These are phyloP conservation scores for Alternaria sp. DNA, from an alignment of 2,329 filamentous ascomycete genomes.

Conservation along the genomic window DNA sequence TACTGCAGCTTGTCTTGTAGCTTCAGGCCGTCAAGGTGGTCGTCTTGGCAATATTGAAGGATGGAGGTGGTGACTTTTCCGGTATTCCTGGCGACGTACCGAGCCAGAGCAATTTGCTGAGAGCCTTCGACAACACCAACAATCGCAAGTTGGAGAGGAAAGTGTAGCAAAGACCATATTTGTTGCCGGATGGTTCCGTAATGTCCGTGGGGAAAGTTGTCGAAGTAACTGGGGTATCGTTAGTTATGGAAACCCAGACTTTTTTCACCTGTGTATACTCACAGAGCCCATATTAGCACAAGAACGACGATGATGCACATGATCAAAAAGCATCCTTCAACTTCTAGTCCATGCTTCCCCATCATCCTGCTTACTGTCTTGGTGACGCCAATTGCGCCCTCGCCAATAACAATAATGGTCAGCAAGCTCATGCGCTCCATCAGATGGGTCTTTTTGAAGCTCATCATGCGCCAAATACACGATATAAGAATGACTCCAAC, in stretches of 20 bases:
- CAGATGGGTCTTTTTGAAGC: slow-evolving; percentile 69
- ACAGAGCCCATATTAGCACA: slow-evolving; percentile 68
- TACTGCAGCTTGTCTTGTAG: slow-evolving; percentile 39
- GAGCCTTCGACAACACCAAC: slow-evolving; percentile 71
- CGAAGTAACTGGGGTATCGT: slow-evolving; percentile 57
- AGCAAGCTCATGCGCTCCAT: slow-evolving; percentile 71
- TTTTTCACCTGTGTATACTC: neutral
- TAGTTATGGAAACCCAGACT: neutral
- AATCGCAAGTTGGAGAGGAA: slow-evolving; percentile 70
- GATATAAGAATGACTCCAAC: slow-evolving; percentile 63
- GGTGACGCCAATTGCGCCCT: slow-evolving; percentile 70
- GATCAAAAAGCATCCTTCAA: slow-evolving; percentile 46
- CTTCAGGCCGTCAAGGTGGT: slow-evolving; percentile 42
- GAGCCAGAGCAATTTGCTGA: slow-evolving; percentile 64
- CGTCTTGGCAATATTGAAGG: slow-evolving; percentile 46
- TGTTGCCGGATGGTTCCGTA: slow-evolving; percentile 67
- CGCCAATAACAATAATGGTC: slow-evolving; percentile 72
- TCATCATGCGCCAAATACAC: slow-evolving; percentile 64
- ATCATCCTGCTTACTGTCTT: slow-evolving; percentile 59
- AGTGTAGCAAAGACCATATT: slow-evolving; percentile 66
- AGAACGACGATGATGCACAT: slow-evolving; percentile 50
- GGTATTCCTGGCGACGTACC: slow-evolving; percentile 57
- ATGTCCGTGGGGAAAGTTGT: slow-evolving; percentile 61
- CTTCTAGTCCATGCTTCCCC: slow-evolving; percentile 48
- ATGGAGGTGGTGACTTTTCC: slow-evolving; percentile 53